phyloP scores from a whole-genome alignment of 129 eudicot genomes.

The Centrapalus pauciflorus region DNA sequence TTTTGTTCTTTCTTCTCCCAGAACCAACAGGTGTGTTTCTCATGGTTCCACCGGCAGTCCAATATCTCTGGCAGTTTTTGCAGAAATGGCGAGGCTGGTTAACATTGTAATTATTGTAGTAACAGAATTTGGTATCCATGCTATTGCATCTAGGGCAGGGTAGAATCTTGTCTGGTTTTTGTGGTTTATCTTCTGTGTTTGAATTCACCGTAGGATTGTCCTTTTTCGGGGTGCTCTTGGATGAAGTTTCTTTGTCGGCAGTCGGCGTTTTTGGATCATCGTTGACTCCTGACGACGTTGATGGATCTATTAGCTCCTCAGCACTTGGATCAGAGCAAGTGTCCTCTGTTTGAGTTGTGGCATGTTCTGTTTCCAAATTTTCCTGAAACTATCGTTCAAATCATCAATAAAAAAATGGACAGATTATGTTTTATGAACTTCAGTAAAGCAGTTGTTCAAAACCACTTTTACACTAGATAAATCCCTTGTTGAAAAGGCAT shows the following conservation, averaged over 20 bases:
- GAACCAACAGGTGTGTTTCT: slow-evolving; percentile 79
- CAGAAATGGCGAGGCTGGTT: slow-evolving; percentile 82
- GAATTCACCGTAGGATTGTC: slow-evolving; percentile 23
- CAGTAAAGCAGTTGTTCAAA: not conserved
- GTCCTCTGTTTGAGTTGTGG: slow-evolving; percentile 25
- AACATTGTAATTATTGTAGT: slow-evolving; percentile 74
- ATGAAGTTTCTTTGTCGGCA: slow-evolving; percentile 33
- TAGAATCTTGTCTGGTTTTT: slow-evolving; percentile 66
- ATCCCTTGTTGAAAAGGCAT: slow-evolving; percentile 1
- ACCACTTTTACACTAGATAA: not conserved
- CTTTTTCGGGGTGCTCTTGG: slow-evolving; percentile 20
- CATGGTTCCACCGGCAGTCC: slow-evolving; percentile 89
- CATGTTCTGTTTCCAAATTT: slow-evolving; percentile 20
- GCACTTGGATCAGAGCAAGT: slow-evolving; percentile 11
- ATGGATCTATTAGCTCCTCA: slow-evolving; percentile 16
- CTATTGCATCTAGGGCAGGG: slow-evolving; percentile 82
- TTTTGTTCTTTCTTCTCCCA: slow-evolving; percentile 76
- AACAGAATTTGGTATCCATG: slow-evolving; percentile 83
- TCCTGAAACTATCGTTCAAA: slow-evolving; percentile 20
- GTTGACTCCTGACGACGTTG: slow-evolving; percentile 34
- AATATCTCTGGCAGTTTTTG: slow-evolving; percentile 70
- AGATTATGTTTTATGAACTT: not conserved
- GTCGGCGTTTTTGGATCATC: slow-evolving; percentile 43
- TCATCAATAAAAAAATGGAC: not conserved
- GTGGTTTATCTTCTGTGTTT: slow-evolving; percentile 36